Evolutionary conservation across 495 filamentous ascomycete species (phyloP).

Genomic region (Parmelia sp.): DNA sequence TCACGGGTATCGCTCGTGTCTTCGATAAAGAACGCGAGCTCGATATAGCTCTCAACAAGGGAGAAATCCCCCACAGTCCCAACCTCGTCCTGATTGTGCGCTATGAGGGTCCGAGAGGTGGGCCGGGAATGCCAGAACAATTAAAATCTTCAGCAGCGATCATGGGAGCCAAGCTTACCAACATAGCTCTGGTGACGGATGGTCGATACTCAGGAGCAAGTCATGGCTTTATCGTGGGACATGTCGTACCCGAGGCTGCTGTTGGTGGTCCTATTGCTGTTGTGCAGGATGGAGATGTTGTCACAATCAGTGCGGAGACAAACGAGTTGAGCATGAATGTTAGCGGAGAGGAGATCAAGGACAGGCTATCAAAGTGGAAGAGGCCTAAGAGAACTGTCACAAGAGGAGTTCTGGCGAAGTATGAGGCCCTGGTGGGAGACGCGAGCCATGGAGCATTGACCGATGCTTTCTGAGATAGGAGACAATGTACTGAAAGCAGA

Average conservation of each 20-base stretch:
- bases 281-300: slow-evolving; percentile 71
- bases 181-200: slow-evolving; percentile 90
- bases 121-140: slow-evolving; percentile 98
- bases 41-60: slow-evolving; percentile 64
- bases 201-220: slow-evolving; percentile 85
- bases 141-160: slow-evolving; percentile 81
- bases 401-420: slow-evolving; percentile 86
- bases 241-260: slow-evolving; percentile 87
- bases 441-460: slow-evolving; percentile 64
- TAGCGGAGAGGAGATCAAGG: slow-evolving; percentile 63
- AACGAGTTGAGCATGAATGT: slow-evolving; percentile 74
- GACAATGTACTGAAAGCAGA: too few relatives aligned
- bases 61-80: slow-evolving; percentile 65
- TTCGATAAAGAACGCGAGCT: slow-evolving; percentile 85
- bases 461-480: slow-evolving; percentile 33
- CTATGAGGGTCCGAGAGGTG: slow-evolving; percentile 93
- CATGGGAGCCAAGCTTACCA: slow-evolving; percentile 84
- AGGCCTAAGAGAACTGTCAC: slow-evolving; percentile 67
- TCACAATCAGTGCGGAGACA: slow-evolving; percentile 78
- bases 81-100: slow-evolving; percentile 91
- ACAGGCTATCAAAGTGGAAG: slow-evolving; percentile 64
- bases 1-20: slow-evolving; percentile 77
- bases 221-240: slow-evolving; percentile 94
- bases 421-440: slow-evolving; percentile 68
- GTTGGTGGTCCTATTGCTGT: slow-evolving; percentile 77